Percentiles rank a stretch among this genome's conserved stretches.
Evolutionary conservation across 306 rosid species (phyloP).

Genomic region (Trichosanthes cucumerina): DNA sequence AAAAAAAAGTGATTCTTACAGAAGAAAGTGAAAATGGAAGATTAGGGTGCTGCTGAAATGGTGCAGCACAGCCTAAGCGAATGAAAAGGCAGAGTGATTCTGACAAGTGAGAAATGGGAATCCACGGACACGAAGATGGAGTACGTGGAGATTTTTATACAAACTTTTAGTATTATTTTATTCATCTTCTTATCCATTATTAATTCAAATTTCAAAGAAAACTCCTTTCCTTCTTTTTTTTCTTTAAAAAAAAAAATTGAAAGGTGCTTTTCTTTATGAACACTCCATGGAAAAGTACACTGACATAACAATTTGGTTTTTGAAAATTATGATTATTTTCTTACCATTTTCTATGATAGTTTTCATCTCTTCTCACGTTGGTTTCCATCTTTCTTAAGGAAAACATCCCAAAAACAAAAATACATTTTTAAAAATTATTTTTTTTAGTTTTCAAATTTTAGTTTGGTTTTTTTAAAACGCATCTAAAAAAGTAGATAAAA

Average conservation of each 20-base stretch:
- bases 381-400: no score
- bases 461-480: no score
- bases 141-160: not conserved
- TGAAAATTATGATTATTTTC: no score
- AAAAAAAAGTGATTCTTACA: not conserved
- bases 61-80: not conserved
- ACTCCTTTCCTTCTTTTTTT: not conserved
- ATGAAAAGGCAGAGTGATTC: not conserved
- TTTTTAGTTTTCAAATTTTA: no score
- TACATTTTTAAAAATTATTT: no score
- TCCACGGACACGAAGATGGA: not conserved
- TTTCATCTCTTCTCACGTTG: no score
- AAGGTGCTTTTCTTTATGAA: not conserved
- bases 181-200: not conserved
- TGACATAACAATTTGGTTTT: no score
- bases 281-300: no score
- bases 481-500: no score
- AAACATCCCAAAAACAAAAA: no score
- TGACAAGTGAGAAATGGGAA: not conserved
- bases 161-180: not conserved
- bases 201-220: not conserved
- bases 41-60: not conserved
- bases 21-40: not conserved
- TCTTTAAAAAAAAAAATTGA: no score
- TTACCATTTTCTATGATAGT: no score